Evolutionary conservation across 116 monocot species (phyloP).

Genomic region (Trichopus zeylanicus): DNA sequence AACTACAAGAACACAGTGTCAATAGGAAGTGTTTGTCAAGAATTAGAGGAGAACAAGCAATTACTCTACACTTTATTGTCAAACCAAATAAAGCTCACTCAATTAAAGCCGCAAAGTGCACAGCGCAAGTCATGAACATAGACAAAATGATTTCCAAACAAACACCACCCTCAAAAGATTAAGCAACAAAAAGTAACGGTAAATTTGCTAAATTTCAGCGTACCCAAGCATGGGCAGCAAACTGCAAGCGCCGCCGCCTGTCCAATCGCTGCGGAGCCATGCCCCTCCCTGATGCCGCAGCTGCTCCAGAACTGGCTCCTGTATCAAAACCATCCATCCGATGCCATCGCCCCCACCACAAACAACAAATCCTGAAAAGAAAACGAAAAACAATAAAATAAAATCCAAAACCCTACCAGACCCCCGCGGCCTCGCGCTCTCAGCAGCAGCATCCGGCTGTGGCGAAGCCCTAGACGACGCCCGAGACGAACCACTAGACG

Average conservation of each 20-base stretch:
- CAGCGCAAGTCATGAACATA: no score
- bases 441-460: constrained; percentile 25
- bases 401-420: constrained; percentile 14
- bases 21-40: no score
- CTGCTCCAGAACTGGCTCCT: constrained; percentile 25
- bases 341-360: no score
- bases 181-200: no score
- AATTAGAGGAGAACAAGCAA: no score
- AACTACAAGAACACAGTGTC: no score
- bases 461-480: constrained; percentile 30
- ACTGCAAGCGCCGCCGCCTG: constrained; percentile 44
- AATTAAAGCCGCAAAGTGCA: no score
- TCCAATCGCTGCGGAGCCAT: constrained; percentile 30
- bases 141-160: neutral
- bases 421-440: constrained; percentile 21
- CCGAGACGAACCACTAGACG: constrained; percentile 36
- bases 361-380: no score
- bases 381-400: neutral
- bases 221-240: constrained; percentile 73
- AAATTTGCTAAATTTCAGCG: neutral
- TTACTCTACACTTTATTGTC: no score
- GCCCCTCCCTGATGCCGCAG: constrained; percentile 19
- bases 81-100: no score
- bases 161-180: no score
- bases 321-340: neutral